These are phyloP conservation scores for Phytomonas sp. DNA, from an alignment of 208 protist species.

Conservation along the genomic window DNA sequence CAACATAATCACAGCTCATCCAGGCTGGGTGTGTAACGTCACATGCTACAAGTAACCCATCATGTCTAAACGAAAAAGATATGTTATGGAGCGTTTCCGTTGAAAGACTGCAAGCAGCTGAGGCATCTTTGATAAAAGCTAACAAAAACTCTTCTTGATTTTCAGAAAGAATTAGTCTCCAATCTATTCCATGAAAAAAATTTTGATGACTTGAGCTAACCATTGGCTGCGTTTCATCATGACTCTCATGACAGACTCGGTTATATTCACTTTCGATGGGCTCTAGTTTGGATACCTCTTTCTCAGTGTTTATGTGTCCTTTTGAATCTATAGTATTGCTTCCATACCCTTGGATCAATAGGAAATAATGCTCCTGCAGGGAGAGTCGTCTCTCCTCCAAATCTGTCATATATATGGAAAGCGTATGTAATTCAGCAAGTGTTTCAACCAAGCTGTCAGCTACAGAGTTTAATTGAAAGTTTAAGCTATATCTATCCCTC, in stretches of 20 bases:
- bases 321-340: not conserved
- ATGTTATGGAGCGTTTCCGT: constrained; percentile 22
- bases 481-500: constrained; percentile 27
- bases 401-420: constrained; percentile 40
- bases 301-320: not conserved
- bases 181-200: constrained; percentile 23
- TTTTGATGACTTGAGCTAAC: constrained; percentile 27
- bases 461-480: constrained; percentile 30
- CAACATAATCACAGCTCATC: constrained; percentile 3
- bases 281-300: constrained; percentile 21
- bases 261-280: constrained; percentile 26
- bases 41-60: constrained; percentile 18
- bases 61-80: constrained; percentile 14
- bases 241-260: constrained; percentile 29
- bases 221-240: constrained; percentile 14
- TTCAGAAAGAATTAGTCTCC: constrained; percentile 20
- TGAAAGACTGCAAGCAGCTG: constrained; percentile 30
- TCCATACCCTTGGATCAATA: constrained; percentile 17
- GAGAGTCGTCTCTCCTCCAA: constrained; percentile 46
- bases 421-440: constrained; percentile 29
- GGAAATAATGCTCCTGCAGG: constrained; percentile 32
- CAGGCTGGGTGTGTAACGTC: constrained; percentile 31
- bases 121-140: constrained; percentile 29
- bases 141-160: constrained; percentile 28
- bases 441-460: constrained; percentile 16